phyloP scores from a whole-genome alignment of 129 eudicot species.

The Flaveria sonorensis region DNA sequence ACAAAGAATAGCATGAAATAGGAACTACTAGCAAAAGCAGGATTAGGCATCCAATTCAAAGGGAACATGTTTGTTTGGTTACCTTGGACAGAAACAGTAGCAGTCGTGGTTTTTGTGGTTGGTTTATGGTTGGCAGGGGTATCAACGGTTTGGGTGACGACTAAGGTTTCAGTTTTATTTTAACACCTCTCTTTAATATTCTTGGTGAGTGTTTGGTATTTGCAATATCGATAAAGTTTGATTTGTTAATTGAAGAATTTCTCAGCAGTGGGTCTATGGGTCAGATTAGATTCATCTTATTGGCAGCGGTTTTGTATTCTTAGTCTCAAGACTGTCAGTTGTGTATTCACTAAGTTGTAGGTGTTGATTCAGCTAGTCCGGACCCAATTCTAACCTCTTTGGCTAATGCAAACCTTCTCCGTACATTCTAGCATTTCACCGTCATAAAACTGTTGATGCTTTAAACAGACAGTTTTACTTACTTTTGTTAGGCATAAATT shows the following conservation, averaged over 20 bases:
- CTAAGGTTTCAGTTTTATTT: not conserved
- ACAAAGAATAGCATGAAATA: constrained; percentile 6
- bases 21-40: constrained; percentile 11
- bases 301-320: constrained; percentile 4
- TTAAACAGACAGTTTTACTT: not conserved
- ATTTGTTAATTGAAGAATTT: not conserved
- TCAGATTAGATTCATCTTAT: constrained; percentile 9
- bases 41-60: constrained; percentile 23
- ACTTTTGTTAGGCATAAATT: constrained; percentile 1
- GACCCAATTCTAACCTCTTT: not conserved
- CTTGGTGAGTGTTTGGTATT: not conserved
- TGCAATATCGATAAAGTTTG: not conserved
- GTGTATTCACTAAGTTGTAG: constrained; percentile 3
- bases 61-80: not conserved
- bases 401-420: constrained; percentile 9
- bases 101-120: not conserved
- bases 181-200: not conserved
- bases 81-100: not conserved
- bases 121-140: not conserved
- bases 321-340: not conserved
- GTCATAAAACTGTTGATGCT: not conserved
- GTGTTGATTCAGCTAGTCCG: constrained; percentile 16
- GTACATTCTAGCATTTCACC: constrained; percentile 15
- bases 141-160: not conserved
- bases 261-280: not conserved